Evolutionary conservation across 768 basidiomycete genomes (phyloP).

Genomic region (Phlebiopsis gigantea): DNA sequence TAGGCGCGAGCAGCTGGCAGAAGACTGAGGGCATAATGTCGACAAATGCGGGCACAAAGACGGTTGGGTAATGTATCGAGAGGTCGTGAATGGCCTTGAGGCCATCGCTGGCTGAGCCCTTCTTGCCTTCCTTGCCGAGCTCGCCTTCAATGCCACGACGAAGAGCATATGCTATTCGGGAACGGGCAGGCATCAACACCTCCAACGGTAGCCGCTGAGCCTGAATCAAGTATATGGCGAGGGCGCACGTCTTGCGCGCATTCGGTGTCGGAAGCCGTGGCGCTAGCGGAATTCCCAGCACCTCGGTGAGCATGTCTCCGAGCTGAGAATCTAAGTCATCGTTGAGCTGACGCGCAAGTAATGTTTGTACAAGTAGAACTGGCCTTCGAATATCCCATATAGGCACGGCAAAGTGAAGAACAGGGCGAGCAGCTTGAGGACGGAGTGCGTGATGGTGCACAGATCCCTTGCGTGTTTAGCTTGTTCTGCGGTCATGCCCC

Average conservation of each 20-base stretch:
- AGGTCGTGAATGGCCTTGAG: constrained; percentile 76
- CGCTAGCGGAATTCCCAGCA: constrained; percentile 70
- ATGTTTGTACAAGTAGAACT: constrained; percentile 16
- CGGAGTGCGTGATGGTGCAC: constrained; percentile 67
- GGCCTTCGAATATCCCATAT: constrained; percentile 59
- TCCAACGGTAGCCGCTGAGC: constrained; percentile 59
- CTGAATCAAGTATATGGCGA: constrained; percentile 73
- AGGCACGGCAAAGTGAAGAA: constrained; percentile 58
- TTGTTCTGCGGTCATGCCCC: constrained; percentile 72
- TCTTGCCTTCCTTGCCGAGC: constrained; percentile 86
- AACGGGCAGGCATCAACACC: constrained; percentile 56
- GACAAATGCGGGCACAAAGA: constrained; percentile 66
- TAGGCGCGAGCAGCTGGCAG: constrained; percentile 56
- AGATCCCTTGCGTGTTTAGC: constrained; percentile 77
- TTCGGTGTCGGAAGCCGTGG: constrained; percentile 72
- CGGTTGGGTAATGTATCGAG: constrained; percentile 51
- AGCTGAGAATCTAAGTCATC: constrained; percentile 50
- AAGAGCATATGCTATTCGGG: constrained; percentile 66
- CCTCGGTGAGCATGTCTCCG: constrained; percentile 49
- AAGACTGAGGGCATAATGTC: constrained; percentile 59
- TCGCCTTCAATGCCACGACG: constrained; percentile 78
- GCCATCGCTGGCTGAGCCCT: constrained; percentile 74
- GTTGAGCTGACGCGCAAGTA: constrained; percentile 4
- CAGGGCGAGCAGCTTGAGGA: constrained; percentile 57
- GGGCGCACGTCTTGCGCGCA: constrained; percentile 78